These are phyloP conservation scores for Graphilbum fragrans DNA, from an alignment of 2,329 filamentous ascomycete species.

Conservation along the genomic window DNA sequence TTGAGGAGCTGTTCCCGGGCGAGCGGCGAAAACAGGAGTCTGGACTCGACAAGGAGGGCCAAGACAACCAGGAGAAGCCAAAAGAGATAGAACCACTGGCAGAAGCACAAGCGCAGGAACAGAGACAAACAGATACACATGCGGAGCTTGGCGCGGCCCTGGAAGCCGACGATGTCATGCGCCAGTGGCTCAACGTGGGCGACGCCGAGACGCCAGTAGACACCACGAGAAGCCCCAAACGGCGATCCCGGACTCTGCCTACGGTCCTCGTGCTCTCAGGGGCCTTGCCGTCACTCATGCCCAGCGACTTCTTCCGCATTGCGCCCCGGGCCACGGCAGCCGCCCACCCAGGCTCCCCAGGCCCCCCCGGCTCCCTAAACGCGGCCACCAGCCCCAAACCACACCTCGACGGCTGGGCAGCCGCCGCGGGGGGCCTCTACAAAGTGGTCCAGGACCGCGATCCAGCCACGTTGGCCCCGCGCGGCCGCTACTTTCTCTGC, in stretches of 20 bases:
- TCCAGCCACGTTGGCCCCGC: slow-evolving; percentile 47
- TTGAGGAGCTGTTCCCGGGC: slow-evolving; percentile 2
- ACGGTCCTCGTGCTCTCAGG: slow-evolving; percentile 41
- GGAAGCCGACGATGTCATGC: not conserved
- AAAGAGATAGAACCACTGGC: not conserved
- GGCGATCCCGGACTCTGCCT: not conserved
- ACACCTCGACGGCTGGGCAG: slow-evolving; percentile 58
- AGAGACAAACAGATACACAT: not conserved
- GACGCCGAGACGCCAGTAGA: not conserved
- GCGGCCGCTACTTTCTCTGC: slow-evolving; percentile 56
- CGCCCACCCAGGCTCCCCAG: not conserved
- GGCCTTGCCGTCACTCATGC: slow-evolving; percentile 45
- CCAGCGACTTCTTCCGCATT: slow-evolving; percentile 61
- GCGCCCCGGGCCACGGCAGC: slow-evolving; percentile 36
- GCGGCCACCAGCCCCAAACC: not conserved
- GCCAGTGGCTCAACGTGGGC: not conserved
- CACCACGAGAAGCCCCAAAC: not conserved
- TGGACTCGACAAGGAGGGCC: no score
- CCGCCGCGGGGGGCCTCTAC: slow-evolving; percentile 13
- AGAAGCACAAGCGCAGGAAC: not conserved
- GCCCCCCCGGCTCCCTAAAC: not conserved
- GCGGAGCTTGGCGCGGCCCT: not conserved
- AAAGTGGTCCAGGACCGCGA: slow-evolving; percentile 53
- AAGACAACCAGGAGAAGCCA: not conserved
- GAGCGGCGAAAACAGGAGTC: not conserved